These are phyloP conservation scores for Talaromyces proteolyticus DNA, from an alignment of 495 filamentous ascomycete genomes.

Conservation along the genomic window DNA sequence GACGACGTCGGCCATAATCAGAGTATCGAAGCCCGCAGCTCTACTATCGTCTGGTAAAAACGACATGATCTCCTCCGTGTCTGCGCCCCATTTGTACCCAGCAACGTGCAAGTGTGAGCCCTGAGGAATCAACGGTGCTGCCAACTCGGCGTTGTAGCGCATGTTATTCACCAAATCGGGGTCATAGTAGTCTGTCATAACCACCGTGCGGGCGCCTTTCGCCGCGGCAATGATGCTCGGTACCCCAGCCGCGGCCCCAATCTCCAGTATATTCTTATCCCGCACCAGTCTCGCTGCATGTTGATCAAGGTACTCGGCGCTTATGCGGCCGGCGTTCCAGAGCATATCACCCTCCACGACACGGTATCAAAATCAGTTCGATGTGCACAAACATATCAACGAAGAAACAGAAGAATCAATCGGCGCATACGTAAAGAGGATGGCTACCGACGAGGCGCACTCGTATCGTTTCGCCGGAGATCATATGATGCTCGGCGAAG, in stretches of 20 bases:
- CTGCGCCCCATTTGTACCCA: conserved; percentile 77
- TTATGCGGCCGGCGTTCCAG: conserved; percentile 79
- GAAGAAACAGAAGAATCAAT: conserved; percentile 7
- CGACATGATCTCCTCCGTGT: conserved; percentile 42
- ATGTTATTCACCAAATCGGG: conserved; percentile 72
- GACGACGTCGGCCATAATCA: conserved; percentile 82
- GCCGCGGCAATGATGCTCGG: conserved; percentile 72
- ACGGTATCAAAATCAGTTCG: neutral
- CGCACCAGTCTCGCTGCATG: conserved; percentile 48
- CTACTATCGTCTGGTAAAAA: conserved; percentile 30
- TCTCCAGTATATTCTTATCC: conserved; percentile 69
- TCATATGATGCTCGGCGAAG: conserved; percentile 60
- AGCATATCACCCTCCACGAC: conserved; percentile 67
- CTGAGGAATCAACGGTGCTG: conserved; percentile 18
- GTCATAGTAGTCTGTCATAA: conserved; percentile 89
- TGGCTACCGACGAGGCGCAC: conserved; percentile 85
- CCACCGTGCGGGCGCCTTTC: conserved; percentile 61
- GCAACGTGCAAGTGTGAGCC: conserved; percentile 42
- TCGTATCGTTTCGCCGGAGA: conserved; percentile 57
- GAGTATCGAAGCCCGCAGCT: conserved; percentile 57
- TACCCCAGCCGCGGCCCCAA: conserved; percentile 84
- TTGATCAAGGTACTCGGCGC: conserved; percentile 71
- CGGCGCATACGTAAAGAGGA: conserved; percentile 70
- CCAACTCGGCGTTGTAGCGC: conserved; percentile 59
- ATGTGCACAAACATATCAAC: neutral